phyloP scores from a whole-genome alignment of 139 green algal species.

The Picochlorum sp. region DNA sequence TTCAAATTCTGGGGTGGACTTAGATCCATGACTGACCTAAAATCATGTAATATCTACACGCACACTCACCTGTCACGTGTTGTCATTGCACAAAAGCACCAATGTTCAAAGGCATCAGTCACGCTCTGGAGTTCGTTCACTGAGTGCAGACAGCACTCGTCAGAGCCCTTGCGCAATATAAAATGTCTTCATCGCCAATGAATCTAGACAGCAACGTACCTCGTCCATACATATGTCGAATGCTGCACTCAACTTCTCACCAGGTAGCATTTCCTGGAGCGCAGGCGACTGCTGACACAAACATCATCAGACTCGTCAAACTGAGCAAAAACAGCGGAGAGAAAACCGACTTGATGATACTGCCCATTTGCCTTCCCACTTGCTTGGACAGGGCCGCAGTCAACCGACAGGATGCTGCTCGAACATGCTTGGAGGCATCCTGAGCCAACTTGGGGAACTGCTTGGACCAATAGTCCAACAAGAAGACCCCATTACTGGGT shows the following conservation, averaged over 20 bases:
- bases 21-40: no score
- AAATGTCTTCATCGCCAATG: no score
- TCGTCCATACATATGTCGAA: slow-evolving; percentile 42
- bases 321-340: slow-evolving; percentile 55
- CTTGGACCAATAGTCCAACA: slow-evolving; percentile 60
- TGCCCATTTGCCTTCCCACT: slow-evolving; percentile 34
- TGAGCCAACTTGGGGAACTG: slow-evolving; percentile 52
- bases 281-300: slow-evolving; percentile 34
- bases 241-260: slow-evolving; percentile 37
- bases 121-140: no score
- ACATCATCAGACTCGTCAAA: slow-evolving; percentile 57
- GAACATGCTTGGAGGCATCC: slow-evolving; percentile 58
- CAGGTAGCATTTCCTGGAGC: slow-evolving; percentile 47
- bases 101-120: no score
- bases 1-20: no score
- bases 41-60: no score
- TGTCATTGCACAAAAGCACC: no score
- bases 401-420: slow-evolving; percentile 36
- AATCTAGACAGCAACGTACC: slow-evolving; percentile 17
- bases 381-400: slow-evolving; percentile 32
- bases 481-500: slow-evolving; percentile 18
- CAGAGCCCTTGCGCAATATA: no score
- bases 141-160: no score
- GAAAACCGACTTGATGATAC: slow-evolving; percentile 37
- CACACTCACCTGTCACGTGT: no score